Base-by-base conservation (phyloP, 2,329 filamentous ascomycete genomes). In the Fusarium dimerum region DNA sequence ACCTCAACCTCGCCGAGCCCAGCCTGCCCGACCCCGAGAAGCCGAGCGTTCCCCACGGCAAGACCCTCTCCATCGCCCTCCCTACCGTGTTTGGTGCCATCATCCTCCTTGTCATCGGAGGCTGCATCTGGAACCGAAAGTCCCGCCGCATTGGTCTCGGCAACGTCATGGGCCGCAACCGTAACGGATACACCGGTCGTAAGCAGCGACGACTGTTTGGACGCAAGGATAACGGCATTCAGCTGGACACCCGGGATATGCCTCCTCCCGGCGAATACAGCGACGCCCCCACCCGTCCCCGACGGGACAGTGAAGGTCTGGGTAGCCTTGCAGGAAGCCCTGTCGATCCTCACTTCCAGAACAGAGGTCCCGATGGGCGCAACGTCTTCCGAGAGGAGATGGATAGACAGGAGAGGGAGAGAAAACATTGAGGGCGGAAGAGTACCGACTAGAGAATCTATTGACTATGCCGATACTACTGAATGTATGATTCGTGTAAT, bases 51-150 rank as follows among this genome's bases (percentile, higher is more conserved):
- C 68, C 70, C 57, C 56, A 67, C 54, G 63, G 75, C 45, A 59
- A 71, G 10, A 78, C 75, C 29, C 70, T 85, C 42, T 73, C 75
- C 63, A 80, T 85, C 58, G 81, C 76, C 13, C 71, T 85, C 6
- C 81, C 82, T 16, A 68, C 73, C 48, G 70, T 80, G 17, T 67
- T 81, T n/a, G 77, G 75, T 45, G 71, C 77, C 62, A 68, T 81
- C 48, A 44, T 72, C 40, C 54, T 83, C 45, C 71, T 80, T 56
- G 53, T 83, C 60, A 41, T 85, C 71, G 74, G 86, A 69, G 66
- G 84, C 69, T 75, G 79, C 71, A 48, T 86, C 74, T 83, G 76
- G 75, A 81, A 83, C 68, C 72, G 75, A 49, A 74, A 77, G 61
- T 68, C 73, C n/a, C 76, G 81, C 50, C 66, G 66, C 54, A 80